A percentile compares a stretch with the other conserved stretches of the same genome.
These are phyloP conservation scores for Penicillium verhagenii DNA, from an alignment of 495 filamentous ascomycete species.

Conservation along the genomic window DNA sequence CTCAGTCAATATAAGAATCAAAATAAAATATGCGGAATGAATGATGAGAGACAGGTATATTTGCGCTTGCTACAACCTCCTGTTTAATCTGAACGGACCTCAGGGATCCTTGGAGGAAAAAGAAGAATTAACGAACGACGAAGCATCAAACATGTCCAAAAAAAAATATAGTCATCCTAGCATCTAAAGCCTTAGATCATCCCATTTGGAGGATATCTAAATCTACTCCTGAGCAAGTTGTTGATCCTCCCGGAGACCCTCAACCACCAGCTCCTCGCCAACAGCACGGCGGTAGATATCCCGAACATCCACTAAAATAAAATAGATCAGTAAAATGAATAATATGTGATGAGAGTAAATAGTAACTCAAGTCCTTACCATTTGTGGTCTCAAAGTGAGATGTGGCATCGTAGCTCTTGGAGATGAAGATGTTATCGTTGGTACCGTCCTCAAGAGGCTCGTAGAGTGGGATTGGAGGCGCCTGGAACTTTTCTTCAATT, in stretches of 20 bases:
- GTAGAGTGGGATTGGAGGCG: conserved; percentile 85
- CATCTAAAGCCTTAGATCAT: conserved; percentile 37
- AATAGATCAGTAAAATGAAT: conserved; percentile 5
- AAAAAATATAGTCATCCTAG: conserved; percentile 29
- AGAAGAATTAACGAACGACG: conserved; percentile 11
- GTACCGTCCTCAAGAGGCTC: conserved; percentile 84
- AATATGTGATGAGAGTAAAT: neutral
- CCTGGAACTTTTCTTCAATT: conserved; percentile 98
- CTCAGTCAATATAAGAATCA: neutral
- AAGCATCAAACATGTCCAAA: conserved; percentile 28
- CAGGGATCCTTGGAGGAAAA: conserved; percentile 12
- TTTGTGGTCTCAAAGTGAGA: conserved; percentile 96
- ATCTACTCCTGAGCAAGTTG: conserved; percentile 50
- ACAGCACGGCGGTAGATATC: conserved; percentile 88
- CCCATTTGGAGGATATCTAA: conserved; percentile 27
- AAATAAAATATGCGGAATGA: neutral
- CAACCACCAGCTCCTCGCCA: conserved; percentile 79
- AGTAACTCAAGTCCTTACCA: conserved; percentile 36
- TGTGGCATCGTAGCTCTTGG: conserved; percentile 96
- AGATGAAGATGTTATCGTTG: conserved; percentile 93
- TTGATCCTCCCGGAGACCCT: conserved; percentile 53
- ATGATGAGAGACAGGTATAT: conserved; percentile 16
- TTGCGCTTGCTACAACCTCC: conserved; percentile 18
- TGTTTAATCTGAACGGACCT: conserved; percentile 9
- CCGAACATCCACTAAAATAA: conserved; percentile 73